Base-by-base conservation (phyloP, 306 rosid species). In the Ormosia semicastrata region DNA sequence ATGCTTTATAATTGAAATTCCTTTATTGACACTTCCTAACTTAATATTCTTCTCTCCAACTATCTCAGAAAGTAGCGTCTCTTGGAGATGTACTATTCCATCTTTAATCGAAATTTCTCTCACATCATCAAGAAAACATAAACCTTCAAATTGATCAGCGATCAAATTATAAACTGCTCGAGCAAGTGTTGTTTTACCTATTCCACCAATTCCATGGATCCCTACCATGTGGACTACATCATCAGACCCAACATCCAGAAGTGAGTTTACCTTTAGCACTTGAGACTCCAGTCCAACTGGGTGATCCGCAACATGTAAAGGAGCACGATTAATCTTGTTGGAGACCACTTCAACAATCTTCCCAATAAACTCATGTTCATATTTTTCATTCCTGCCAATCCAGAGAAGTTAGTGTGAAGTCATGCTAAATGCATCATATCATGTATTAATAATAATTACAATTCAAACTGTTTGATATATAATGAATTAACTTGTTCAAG, bases 131-230 rank as follows among this genome's bases (percentile, higher is more conserved):
- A 80, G 85, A 78, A 80, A 85, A 17, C 82, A 74, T 5, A 13
- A 0, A 32, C 64, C 50, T 8, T 85, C 85, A 71, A 85, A 80
- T 39, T 30, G 37, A 30, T 80, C 63, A 5, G 58, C 70, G 13
- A 75, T 68, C 4, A 1, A 18, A 34, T 85, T 80, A 63, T 50
- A 80, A 17, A 80, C 6, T 2, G 71, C 88, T 11, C 57, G 41
- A 8, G 82, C 82, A 30, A 80, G 12, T 0, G 88, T 85, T 34
- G 85, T 8, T 44, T 80, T 84, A 7, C 81, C 84, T 2, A 79
- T 47, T 11, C 84, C 84, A 0, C 81, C 84, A 1, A 68, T 44
- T 40, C 85, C 88, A 43, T 9, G n/a, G 2, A 80, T 69, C 6
- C 82, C 88, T 15, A 85, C 8, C 75, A 75, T 60, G 18, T 2